Evolutionary conservation across 2,329 filamentous ascomycete species (phyloP), one percentile per base, ranked within the genome.

Genomic region (Scedosporium boydii): DNA sequence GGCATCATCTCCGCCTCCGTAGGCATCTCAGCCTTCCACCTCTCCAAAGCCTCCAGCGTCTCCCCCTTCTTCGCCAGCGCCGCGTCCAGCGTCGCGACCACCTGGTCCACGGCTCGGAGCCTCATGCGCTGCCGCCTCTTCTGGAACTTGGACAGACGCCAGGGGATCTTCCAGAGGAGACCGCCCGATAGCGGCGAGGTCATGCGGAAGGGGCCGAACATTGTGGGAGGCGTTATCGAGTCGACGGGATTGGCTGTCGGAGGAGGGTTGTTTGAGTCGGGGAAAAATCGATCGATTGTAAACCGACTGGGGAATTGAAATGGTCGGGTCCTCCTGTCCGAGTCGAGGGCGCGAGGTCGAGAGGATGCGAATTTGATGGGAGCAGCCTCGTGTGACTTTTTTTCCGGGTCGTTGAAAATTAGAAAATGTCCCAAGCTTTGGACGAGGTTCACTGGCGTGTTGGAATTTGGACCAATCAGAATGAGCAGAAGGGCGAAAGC

Each of bases 11-110:
- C 92, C 71, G 86, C 83, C 82, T 99, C 95, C 27, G 86, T 89
- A 23, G 95, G 95, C 95, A 99, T 99, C 77, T 96, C 91, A 44
- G 83, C 82, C 81, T 95, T 96, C 95, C 95, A 99, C 71, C 87
- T 80, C 75, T 96, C 89, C 64, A 99, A 81, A 61, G 90, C 82
- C 77, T 91, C 91, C 57, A 87, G 83, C 64, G 87, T 84, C 70
- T 87, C 81, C 63, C 89, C 87, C 73, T 89, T 81, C 75, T 87
- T 89, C 60, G 85, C 81, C 61, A 98, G 83, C 18, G 93, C 93
- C 55, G 80, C 83, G 71, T 91, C 90, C 66, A 99, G 77, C 16
- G 90, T 92, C 63, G 89, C 86, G 64, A 99, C 87, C n/a, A 98
- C 87, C 57, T 81, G 82, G 77, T 99, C 95, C 66, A 99, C 93